phyloP scores from a whole-genome alignment of 345 rosid species.

The Pistacia atlantica region DNA sequence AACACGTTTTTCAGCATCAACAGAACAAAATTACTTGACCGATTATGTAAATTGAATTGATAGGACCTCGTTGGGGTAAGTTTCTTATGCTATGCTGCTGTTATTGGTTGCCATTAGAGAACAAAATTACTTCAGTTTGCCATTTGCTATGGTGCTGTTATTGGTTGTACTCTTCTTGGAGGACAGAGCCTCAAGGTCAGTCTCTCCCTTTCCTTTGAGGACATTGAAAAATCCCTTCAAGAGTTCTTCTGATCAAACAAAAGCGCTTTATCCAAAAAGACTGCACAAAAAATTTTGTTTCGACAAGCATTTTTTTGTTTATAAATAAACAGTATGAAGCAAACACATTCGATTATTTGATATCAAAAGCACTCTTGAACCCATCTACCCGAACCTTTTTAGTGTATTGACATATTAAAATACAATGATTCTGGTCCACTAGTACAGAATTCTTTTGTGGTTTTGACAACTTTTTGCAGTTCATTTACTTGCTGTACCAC shows the following conservation, averaged over 20 bases:
- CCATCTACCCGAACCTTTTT: not conserved
- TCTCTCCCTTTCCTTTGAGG: no score
- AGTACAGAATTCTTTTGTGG: no score
- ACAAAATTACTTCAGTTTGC: not conserved
- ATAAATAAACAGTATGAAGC: no score
- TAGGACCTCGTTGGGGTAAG: not conserved
- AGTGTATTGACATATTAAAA: not conserved
- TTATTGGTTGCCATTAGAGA: not conserved
- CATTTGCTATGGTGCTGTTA: conserved; percentile 25
- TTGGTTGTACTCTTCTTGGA: conserved; percentile 20
- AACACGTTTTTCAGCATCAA: not conserved
- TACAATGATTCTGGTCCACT: conserved; percentile 4
- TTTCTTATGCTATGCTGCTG: conserved; percentile 16
- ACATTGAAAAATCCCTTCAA: no score
- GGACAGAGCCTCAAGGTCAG: conserved; percentile 26
- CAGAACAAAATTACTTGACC: no score
- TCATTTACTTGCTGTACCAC: conserved; percentile 43
- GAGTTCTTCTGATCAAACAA: no score
- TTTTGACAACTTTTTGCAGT: conserved; percentile 29
- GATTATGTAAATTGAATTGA: not conserved
- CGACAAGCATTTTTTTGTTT: no score
- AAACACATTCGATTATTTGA: no score
- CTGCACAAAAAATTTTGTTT: no score
- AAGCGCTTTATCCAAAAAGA: no score
- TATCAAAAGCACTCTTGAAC: no score